Conservation (phyloP, 208 protist genomes). For the Lotmaria passim region DNA sequence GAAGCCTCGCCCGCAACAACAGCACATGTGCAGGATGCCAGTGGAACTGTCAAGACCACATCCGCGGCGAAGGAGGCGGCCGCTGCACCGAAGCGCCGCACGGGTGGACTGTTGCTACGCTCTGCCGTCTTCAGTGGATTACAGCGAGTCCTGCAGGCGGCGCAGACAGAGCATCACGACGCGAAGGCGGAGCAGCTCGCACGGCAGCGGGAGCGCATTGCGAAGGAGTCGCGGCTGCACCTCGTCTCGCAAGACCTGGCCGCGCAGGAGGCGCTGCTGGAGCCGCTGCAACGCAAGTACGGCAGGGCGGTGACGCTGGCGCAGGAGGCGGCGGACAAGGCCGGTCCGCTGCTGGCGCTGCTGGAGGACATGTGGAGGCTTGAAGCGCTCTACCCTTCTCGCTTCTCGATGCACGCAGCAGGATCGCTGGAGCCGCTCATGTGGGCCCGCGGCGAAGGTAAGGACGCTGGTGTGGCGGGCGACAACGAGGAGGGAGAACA, state of each 20-base stretch:
- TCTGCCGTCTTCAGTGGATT: conserved; percentile 74
- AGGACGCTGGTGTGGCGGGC: background rate
- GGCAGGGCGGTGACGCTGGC: conserved; percentile 36
- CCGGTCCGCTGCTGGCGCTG: conserved; percentile 40
- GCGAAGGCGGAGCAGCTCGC: conserved; percentile 46
- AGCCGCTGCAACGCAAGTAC: conserved; percentile 60
- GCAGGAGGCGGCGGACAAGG: conserved; percentile 24
- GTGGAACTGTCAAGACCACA: background rate
- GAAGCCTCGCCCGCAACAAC: background rate
- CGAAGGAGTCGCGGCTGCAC: conserved; percentile 59
- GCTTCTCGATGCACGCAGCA: conserved; percentile 64
- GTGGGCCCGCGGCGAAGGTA: conserved; percentile 11
- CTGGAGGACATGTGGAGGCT: conserved; percentile 66
- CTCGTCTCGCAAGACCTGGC: conserved; percentile 65
- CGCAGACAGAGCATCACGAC: conserved; percentile 59
- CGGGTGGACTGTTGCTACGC: conserved; percentile 36
- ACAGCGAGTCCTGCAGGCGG: conserved; percentile 61
- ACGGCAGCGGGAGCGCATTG: conserved; percentile 63
- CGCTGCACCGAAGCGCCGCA: conserved; percentile 21
- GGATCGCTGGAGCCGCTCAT: conserved; percentile 26
- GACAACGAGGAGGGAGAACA: background rate
- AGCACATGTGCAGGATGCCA: background rate
- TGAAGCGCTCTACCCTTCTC: conserved; percentile 65
- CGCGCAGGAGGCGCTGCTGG: conserved; percentile 49
- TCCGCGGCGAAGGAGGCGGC: conserved; percentile 20